A percentile compares a stretch with the other conserved stretches of the same genome.
Evolutionary conservation across 176 grass and related monocot species (phyloP).

Genomic region (Sorghum bicolor): Sorghum_bicolor_NCBIv3 NC_012875.2:31799001-31799500

Average conservation of each 20-base stretch:
- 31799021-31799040: slow-evolving; percentile 26
- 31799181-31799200: slow-evolving; percentile 14
- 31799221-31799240: not conserved
- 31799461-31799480: not conserved
- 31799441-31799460: slow-evolving; percentile 42
- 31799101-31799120: not conserved
- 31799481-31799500: slow-evolving; percentile 59
- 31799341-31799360: not conserved
- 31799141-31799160: not conserved
- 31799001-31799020: slow-evolving; percentile 28
- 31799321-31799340: not conserved
- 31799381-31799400: not conserved
- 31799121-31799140: not conserved
- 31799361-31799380: not conserved
- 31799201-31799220: not conserved
- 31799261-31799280: slow-evolving; percentile 45
- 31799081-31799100: not conserved
- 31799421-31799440: slow-evolving; percentile 30
- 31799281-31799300: slow-evolving; percentile 44
- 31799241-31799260: not conserved
- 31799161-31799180: not conserved
- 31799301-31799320: not conserved
- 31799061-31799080: not conserved
- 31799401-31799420: slow-evolving; percentile 13
- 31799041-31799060: not conserved